Base-by-base conservation (phyloP, 129 eudicot species). In the Kitagawia praeruptora region DNA sequence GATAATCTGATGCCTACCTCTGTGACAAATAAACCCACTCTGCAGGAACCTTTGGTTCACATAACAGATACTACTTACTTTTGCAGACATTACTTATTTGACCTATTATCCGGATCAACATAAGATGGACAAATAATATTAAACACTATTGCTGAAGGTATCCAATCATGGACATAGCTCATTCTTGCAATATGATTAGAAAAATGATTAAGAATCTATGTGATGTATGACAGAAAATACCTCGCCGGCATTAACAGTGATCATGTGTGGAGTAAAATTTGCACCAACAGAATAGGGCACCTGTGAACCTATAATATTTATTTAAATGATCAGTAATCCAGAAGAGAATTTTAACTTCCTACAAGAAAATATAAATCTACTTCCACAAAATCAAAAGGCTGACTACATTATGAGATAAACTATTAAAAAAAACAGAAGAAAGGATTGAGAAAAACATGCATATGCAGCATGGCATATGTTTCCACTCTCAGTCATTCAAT, bases 221-320 rank as follows among this genome's bases (percentile, higher is more conserved):
- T 37, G 14, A 40, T 11, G 8, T 5, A 41, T 23, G 51, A 73
- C 28, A 14, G 63, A 40, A 82, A 75, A 39, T 93, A 93, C 98
- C 98, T 91, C 97, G 79, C 98, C 96, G 11, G 89, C 45, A 80
- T 73, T 86, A 80, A 92, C 93, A 70, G 87, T 90, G 75, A 92
- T 84, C 88, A 92, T 85, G 80, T 92, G 96, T 39, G 98, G 90
- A 18, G 91, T 92, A 84, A 92, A 90, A 82, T 85, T 83, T 72
- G 87, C 92, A 58, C 98, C 90, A 72, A 84, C 77, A 38, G 87
- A 47, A 56, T 44, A 78, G n/a, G 75, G 75, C 78, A 78, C 37
- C 41, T 49, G 56, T 19, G 64, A 78, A 75, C 85, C 90, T 86
- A 66, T 77, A 84, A 75, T 46, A 8, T 25, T 12, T 34, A 1